Evolutionary conservation across 352 stramenopile species (phyloP).

Genomic region (Globisporangium yorkense): DNA sequence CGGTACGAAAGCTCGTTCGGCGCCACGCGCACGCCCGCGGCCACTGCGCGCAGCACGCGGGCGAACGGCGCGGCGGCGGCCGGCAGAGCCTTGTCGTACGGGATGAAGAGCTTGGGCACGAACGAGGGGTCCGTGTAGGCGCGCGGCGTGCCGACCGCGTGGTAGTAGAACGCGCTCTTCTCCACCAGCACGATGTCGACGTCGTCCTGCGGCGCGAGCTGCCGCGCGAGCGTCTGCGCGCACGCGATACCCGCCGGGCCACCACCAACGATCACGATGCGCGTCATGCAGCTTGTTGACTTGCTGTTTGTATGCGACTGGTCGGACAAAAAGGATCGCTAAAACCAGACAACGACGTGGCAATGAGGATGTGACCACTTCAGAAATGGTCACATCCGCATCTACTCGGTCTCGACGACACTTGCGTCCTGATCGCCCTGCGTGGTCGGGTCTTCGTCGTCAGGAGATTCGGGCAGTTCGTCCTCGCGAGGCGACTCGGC

Average conservation of each 20-base stretch:
- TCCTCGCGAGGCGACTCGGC: no score
- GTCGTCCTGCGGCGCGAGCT: conserved; percentile 28
- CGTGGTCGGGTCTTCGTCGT: no score
- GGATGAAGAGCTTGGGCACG: conserved; percentile 48
- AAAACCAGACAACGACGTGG: no score
- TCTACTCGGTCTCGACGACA: no score
- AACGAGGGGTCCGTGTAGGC: conserved; percentile 39
- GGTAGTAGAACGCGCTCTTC: conserved; percentile 51
- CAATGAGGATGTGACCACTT: no score
- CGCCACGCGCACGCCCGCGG: conserved; percentile 24
- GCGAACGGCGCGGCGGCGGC: conserved; percentile 23
- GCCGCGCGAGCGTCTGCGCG: conserved; percentile 28
- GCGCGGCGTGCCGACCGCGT: conserved; percentile 33
- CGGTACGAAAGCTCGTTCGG: conserved; percentile 33
- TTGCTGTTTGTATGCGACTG: not conserved
- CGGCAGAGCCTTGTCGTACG: conserved; percentile 45
- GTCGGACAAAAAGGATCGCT: no score
- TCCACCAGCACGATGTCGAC: conserved; percentile 43
- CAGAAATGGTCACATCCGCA: no score
- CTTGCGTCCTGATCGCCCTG: no score
- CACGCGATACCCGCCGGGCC: conserved; percentile 37
- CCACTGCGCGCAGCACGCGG: conserved; percentile 35
- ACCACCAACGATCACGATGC: conserved; percentile 50
- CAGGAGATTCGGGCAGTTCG: no score
- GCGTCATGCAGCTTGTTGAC: conserved; percentile 33